Conservation (phyloP, 805 yeast genomes). For the Kuraishia ogatae region DNA sequence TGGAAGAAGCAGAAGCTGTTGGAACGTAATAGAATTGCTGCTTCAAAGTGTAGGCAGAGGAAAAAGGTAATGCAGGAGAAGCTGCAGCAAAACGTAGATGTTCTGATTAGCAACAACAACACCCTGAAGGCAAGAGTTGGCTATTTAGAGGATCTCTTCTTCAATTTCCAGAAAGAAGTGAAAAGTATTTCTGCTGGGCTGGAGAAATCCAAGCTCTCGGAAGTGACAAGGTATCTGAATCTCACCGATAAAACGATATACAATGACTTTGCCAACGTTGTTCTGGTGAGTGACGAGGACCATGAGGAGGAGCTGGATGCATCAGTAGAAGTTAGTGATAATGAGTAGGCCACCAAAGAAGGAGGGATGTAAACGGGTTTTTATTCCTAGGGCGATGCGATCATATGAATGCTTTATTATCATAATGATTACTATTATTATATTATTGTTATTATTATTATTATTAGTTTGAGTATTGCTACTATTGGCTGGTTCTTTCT, state of each 20-base stretch:
- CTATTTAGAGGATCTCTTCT: neutral
- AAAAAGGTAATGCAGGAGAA: constrained; percentile 74
- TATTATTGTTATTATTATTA: neutral
- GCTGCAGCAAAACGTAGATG: constrained; percentile 50
- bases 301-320: neutral
- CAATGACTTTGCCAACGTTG: neutral
- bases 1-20: constrained; percentile 73
- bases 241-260: neutral
- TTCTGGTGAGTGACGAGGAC: neutral
- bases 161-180: neutral
- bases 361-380: neutral
- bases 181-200: neutral
- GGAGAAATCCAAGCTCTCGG: neutral
- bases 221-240: neutral
- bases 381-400: too few relatives aligned
- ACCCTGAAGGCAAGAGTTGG: neutral
- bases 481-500: neutral
- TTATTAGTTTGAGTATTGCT: too few relatives aligned
- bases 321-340: neutral
- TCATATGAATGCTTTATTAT: too few relatives aligned
- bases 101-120: constrained; percentile 9
- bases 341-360: neutral
- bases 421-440: too few relatives aligned
- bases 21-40: constrained; percentile 92
- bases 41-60: constrained; percentile 89